phyloP scores from a whole-genome alignment of 2,329 filamentous ascomycete species.

The Hortaea werneckii region DNA sequence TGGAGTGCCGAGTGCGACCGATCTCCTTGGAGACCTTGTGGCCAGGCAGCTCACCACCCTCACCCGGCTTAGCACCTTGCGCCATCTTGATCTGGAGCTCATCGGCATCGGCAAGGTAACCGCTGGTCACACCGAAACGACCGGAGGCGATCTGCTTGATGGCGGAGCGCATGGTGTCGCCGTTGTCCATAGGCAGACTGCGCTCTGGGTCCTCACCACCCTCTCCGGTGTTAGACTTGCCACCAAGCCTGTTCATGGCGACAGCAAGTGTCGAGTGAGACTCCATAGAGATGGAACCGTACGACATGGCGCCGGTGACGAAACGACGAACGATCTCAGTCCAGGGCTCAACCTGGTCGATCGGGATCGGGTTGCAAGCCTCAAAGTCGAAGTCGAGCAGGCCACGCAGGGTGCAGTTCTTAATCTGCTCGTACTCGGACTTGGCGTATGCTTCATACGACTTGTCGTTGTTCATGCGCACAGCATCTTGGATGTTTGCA shows the following conservation, averaged over 20 bases:
- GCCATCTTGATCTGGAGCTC: constrained; percentile 99
- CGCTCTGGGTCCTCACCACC: constrained; percentile 93
- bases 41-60: constrained; percentile 91
- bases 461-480: constrained; percentile 95
- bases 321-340: constrained; percentile 95
- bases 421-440: constrained; percentile 91
- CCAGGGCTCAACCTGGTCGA: constrained; percentile 96
- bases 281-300: constrained; percentile 97
- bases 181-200: constrained; percentile 75
- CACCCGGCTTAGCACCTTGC: constrained; percentile 93
- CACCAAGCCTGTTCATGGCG: constrained; percentile 91
- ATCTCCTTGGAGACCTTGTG: constrained; percentile 95
- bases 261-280: constrained; percentile 91
- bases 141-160: constrained; percentile 97
- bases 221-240: constrained; percentile 96
- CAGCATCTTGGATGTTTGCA: constrained; percentile 93
- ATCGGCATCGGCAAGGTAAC: constrained; percentile 88
- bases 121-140: constrained; percentile 89
- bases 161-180: constrained; percentile 91
- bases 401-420: constrained; percentile 87
- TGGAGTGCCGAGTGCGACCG: constrained; percentile 88
- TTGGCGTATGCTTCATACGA: constrained; percentile 94
- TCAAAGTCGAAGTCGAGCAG: constrained; percentile 96
- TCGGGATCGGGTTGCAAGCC: constrained; percentile 70
- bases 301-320: constrained; percentile 96